Evolutionary conservation across 1,284 basidiomycete genomes (phyloP).

Genomic region (Ustilago cynodontis): DNA sequence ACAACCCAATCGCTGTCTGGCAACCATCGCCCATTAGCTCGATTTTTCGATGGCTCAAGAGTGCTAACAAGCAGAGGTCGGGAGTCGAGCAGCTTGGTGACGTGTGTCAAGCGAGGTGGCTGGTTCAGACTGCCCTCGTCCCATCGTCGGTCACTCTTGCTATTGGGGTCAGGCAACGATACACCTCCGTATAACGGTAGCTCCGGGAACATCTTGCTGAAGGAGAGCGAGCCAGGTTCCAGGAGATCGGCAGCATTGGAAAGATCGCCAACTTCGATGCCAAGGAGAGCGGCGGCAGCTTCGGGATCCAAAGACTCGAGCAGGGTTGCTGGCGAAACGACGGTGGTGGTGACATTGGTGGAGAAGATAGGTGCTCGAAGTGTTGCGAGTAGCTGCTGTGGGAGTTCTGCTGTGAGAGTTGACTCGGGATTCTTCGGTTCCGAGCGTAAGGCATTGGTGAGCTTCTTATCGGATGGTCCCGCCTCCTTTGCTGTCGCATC

Average conservation of each 20-base stretch:
- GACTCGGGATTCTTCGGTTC: constrained; percentile 47
- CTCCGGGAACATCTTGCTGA: constrained; percentile 72
- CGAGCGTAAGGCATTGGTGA: constrained; percentile 28
- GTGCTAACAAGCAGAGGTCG: constrained; percentile 74
- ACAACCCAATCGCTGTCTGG: constrained; percentile 69
- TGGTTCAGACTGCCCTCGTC: constrained; percentile 70
- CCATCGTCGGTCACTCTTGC: constrained; percentile 72
- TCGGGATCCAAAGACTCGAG: constrained; percentile 59
- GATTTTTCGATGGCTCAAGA: constrained; percentile 73
- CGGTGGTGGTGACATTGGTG: constrained; percentile 57
- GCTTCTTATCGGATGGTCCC: constrained; percentile 6
- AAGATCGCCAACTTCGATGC: constrained; percentile 50
- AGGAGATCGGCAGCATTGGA: constrained; percentile 47
- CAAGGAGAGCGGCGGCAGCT: constrained; percentile 56
- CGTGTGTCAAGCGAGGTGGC: constrained; percentile 71
- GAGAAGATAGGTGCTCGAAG: constrained; percentile 67
- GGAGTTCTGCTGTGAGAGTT: constrained; percentile 61
- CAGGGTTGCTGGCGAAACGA: constrained; percentile 59
- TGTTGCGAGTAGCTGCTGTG: constrained; percentile 58
- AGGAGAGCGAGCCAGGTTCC: constrained; percentile 48
- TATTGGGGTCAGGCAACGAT: constrained; percentile 41
- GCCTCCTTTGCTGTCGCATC: background rate
- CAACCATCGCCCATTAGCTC: constrained; percentile 70
- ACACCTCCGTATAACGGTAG: constrained; percentile 71
- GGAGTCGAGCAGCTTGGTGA: constrained; percentile 74